A percentile compares a stretch with the other conserved stretches of the same genome.
Conservation (phyloP, 441 rosid species). For the Capsella rubella region DNA sequence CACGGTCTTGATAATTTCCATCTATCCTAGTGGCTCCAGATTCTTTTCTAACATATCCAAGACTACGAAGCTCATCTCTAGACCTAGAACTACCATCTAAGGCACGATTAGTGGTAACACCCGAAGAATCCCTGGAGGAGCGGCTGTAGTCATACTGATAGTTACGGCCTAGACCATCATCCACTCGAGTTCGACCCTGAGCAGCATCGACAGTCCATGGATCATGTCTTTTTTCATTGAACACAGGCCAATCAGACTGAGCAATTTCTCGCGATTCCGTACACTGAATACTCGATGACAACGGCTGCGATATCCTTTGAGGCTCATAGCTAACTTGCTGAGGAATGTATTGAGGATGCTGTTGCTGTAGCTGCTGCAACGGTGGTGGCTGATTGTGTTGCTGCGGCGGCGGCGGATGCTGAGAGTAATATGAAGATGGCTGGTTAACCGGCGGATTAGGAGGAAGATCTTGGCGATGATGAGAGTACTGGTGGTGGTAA, state of each 20-base stretch:
- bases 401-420: constrained; percentile 27
- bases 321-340: constrained; percentile 47
- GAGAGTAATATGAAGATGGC: constrained; percentile 35
- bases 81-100: constrained; percentile 56
- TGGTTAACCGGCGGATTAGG: constrained; percentile 14
- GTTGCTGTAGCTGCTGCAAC: constrained; percentile 6
- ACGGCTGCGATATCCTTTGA: constrained; percentile 42
- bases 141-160: constrained; percentile 50
- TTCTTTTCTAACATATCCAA: constrained; percentile 47
- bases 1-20: constrained; percentile 43
- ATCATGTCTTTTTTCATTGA: constrained; percentile 35
- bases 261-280: constrained; percentile 40
- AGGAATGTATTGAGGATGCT: constrained; percentile 42
- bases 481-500: constrained; percentile 39
- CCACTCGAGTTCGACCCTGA: constrained; percentile 30
- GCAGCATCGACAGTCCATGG: constrained; percentile 40
- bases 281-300: constrained; percentile 34
- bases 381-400: constrained; percentile 17
- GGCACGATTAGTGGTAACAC: constrained; percentile 53
- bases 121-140: constrained; percentile 45
- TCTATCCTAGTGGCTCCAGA: constrained; percentile 43
- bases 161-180: constrained; percentile 42
- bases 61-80: constrained; percentile 48
- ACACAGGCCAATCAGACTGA: constrained; percentile 43
- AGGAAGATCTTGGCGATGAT: constrained; percentile 35